phyloP scores from a whole-genome alignment of 2,329 filamentous ascomycete species.

The Aureobasidium pullulans region DNA sequence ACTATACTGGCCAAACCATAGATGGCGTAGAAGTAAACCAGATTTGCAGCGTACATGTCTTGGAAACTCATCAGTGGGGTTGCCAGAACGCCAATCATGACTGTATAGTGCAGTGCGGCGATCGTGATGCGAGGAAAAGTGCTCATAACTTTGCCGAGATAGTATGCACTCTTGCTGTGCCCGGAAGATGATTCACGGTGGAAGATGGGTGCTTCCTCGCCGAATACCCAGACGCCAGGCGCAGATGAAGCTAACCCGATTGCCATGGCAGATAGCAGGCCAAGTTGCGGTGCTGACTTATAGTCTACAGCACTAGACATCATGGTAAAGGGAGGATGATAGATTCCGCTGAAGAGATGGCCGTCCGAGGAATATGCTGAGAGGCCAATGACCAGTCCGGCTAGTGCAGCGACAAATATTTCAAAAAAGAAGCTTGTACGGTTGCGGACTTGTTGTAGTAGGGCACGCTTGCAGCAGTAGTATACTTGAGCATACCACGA shows the following conservation, averaged over 20 bases:
- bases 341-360: slow-evolving; percentile 48
- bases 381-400: slow-evolving; percentile 49
- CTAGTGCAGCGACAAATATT: slow-evolving; percentile 45
- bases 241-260: slow-evolving; percentile 50
- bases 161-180: slow-evolving; percentile 50
- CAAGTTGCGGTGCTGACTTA: slow-evolving; percentile 44
- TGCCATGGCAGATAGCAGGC: slow-evolving; percentile 47
- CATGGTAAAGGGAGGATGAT: slow-evolving; percentile 42
- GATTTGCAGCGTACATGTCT: slow-evolving; percentile 43
- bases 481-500: slow-evolving; percentile 42
- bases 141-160: slow-evolving; percentile 47
- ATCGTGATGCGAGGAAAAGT: slow-evolving; percentile 46
- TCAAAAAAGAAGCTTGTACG: slow-evolving; percentile 48
- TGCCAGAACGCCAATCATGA: slow-evolving; percentile 42
- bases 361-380: slow-evolving; percentile 45
- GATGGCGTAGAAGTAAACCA: slow-evolving; percentile 52
- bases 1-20: slow-evolving; percentile 49
- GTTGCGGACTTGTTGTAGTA: slow-evolving; percentile 51
- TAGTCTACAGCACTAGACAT: slow-evolving; percentile 48
- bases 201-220: slow-evolving; percentile 49
- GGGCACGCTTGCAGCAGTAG: slow-evolving; percentile 46
- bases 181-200: slow-evolving; percentile 50
- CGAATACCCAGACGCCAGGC: slow-evolving; percentile 51
- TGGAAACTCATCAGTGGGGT: slow-evolving; percentile 45
- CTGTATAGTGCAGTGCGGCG: slow-evolving; percentile 49